phyloP scores from a whole-genome alignment of 2,329 filamentous ascomycete genomes.

The Chrysosporium keratinophilum region DNA sequence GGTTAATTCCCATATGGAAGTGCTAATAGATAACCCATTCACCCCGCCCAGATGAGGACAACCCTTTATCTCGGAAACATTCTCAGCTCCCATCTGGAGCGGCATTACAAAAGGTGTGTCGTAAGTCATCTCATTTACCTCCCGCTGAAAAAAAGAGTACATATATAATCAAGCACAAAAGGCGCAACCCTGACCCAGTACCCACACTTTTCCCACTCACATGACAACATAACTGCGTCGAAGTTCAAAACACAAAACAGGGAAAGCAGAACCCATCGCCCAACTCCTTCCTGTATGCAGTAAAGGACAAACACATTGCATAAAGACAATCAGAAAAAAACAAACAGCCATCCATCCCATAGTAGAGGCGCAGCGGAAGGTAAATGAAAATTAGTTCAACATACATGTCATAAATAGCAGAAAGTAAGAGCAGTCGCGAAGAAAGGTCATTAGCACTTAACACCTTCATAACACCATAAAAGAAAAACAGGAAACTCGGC shows the following conservation, averaged over 20 bases:
- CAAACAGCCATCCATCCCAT: not conserved
- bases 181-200: not conserved
- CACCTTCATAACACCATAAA: not conserved
- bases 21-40: no score
- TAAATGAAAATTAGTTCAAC: not conserved
- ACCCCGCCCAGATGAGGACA: not conserved
- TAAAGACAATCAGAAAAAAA: not conserved
- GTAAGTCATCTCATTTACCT: not conserved
- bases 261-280: not conserved
- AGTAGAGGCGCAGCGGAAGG: not conserved
- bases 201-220: not conserved
- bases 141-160: not conserved
- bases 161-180: not conserved
- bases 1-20: no score
- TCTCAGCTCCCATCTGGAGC: not conserved
- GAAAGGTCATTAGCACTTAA: not conserved
- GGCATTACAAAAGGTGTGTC: not conserved
- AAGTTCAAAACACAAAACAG: not conserved
- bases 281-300: conserved; percentile 5
- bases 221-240: not conserved
- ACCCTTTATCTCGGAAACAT: not conserved
- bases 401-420: conserved; percentile 7
- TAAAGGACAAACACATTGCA: not conserved
- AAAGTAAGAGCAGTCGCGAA: not conserved
- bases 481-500: not conserved